These are phyloP conservation scores for Pseudogymnoascus pannorum DNA, from an alignment of 2,329 filamentous ascomycete species.

Conservation along the genomic window DNA sequence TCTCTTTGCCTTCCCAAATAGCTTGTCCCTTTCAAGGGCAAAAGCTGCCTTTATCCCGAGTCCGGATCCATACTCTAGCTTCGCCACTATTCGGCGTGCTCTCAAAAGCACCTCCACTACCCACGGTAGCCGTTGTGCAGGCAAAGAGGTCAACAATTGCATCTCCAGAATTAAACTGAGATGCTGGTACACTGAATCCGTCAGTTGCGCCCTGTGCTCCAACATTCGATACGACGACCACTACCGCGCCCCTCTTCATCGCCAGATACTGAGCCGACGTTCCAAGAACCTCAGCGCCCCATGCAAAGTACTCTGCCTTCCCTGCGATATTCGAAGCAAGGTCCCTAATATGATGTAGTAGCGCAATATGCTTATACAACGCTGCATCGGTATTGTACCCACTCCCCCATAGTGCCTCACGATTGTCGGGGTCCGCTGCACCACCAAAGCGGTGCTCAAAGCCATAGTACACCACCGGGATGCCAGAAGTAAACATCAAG, in stretches of 20 bases:
- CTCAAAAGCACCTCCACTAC: neutral
- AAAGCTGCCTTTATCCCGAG: neutral
- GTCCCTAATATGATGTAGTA: neutral
- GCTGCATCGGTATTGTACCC: slow-evolving; percentile 32
- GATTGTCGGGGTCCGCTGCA: slow-evolving; percentile 32
- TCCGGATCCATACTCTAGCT: neutral
- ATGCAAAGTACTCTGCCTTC: neutral
- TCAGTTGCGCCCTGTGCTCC: neutral
- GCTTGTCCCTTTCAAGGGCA: neutral
- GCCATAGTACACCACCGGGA: slow-evolving; percentile 45
- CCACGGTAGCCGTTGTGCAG: neutral
- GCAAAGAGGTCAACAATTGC: neutral
- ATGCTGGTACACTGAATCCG: neutral
- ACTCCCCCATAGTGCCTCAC: slow-evolving; percentile 37
- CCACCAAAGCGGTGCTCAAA: slow-evolving; percentile 43
- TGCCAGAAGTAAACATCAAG: slow-evolving; percentile 41
- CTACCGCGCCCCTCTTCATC: neutral
- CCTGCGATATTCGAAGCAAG: neutral
- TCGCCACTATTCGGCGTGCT: neutral
- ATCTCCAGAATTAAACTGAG: neutral
- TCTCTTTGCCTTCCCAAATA: neutral
- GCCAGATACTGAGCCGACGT: slow-evolving; percentile 1
- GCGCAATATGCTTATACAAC: slow-evolving; percentile 33
- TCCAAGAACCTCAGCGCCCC: neutral
- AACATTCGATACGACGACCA: neutral